Evolutionary conservation across 1,284 basidiomycete genomes (phyloP).

Genomic region (Wolfiporia cocos): DNA sequence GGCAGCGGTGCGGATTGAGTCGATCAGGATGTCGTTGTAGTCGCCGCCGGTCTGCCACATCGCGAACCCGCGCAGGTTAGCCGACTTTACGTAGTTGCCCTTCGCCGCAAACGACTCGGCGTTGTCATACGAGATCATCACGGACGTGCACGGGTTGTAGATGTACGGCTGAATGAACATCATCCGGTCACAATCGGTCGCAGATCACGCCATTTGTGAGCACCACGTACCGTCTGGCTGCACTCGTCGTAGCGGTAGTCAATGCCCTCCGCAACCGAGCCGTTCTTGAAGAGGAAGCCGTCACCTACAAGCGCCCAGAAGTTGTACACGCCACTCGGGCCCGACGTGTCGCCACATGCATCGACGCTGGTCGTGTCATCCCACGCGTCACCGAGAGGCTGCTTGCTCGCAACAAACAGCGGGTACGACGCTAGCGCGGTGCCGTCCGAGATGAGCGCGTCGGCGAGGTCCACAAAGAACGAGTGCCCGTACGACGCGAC

Average conservation of each 20-base stretch:
- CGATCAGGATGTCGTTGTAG: constrained; percentile 46
- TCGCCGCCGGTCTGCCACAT: constrained; percentile 65
- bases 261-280: constrained; percentile 43
- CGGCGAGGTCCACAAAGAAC: constrained; percentile 37
- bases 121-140: constrained; percentile 61
- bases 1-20: constrained; percentile 39
- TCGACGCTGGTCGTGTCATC: constrained; percentile 41
- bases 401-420: constrained; percentile 35
- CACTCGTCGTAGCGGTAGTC: constrained; percentile 52
- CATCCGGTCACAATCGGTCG: neutral
- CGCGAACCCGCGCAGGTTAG: constrained; percentile 53
- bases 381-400: constrained; percentile 52
- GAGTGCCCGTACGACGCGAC: constrained; percentile 75
- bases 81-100: constrained; percentile 48
- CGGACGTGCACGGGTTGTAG: constrained; percentile 44
- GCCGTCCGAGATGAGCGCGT: constrained; percentile 32
- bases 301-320: constrained; percentile 54
- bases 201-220: neutral
- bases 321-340: constrained; percentile 44
- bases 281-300: constrained; percentile 48
- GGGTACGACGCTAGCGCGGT: constrained; percentile 40
- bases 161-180: constrained; percentile 56
- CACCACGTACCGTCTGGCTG: constrained; percentile 55
- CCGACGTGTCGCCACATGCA: constrained; percentile 42
- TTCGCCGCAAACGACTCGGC: constrained; percentile 51